Conservation (phyloP, 495 filamentous ascomycete species). For the Tuber indicum region DNA sequence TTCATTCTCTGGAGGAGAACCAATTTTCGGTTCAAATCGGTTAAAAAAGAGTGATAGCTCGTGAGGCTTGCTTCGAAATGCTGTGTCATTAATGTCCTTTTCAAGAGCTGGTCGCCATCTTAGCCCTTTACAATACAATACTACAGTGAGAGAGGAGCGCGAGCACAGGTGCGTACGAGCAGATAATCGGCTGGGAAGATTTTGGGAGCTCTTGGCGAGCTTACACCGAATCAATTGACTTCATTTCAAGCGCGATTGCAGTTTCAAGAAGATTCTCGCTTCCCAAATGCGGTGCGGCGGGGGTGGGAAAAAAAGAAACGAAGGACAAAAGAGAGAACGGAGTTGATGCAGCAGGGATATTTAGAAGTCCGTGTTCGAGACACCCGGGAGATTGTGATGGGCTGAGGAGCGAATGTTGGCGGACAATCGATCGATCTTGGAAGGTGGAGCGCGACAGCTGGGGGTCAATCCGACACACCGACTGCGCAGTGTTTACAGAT, state of each 20-base stretch:
- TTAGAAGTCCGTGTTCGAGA: conserved; percentile 12
- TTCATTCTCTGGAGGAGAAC: conserved; percentile 6
- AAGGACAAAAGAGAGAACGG: conserved; percentile 8
- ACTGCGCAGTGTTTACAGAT: neutral
- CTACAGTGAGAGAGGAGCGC: neutral
- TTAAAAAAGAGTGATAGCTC: conserved; percentile 19
- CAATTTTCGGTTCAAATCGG: conserved; percentile 9
- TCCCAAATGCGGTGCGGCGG: conserved; percentile 18
- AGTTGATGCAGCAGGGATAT: conserved; percentile 20
- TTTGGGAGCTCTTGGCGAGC: conserved; percentile 15
- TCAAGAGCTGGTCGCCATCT: neutral
- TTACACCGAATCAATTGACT: conserved; percentile 13
- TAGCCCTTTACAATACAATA: too few relatives aligned
- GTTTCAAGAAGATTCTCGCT: conserved; percentile 12
- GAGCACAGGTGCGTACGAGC: neutral
- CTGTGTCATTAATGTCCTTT: conserved; percentile 1
- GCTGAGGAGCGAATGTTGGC: conserved; percentile 30
- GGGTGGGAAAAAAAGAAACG: conserved; percentile 9
- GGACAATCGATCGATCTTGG: conserved; percentile 35
- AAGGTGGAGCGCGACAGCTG: conserved; percentile 27
- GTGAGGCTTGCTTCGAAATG: conserved; percentile 23
- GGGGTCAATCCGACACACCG: conserved; percentile 22
- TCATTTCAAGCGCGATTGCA: conserved; percentile 17
- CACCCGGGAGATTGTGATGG: conserved; percentile 38
- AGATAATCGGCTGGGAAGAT: neutral